Evolutionary conservation across 2,329 filamentous ascomycete species (phyloP).

Genomic region (Colletotrichum sp.): DNA sequence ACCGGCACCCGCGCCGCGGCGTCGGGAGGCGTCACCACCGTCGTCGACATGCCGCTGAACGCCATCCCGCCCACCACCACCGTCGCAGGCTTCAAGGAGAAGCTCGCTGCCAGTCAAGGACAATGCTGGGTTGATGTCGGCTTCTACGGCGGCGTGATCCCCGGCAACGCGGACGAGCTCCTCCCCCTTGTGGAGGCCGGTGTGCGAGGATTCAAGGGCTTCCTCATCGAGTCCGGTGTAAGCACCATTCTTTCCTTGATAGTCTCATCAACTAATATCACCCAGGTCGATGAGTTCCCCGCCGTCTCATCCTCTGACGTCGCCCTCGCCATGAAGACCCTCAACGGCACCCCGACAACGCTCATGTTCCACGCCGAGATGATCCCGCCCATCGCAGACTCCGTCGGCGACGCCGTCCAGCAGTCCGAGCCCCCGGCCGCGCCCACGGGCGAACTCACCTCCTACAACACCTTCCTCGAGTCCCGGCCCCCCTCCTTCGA

Average conservation of each 20-base stretch:
- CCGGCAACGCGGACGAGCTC: conserved; percentile 83
- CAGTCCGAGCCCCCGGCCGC: conserved; percentile 71
- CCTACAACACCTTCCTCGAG: conserved; percentile 89
- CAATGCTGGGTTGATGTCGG: conserved; percentile 99
- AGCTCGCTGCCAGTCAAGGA: conserved; percentile 80
- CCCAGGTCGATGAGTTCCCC: conserved; percentile 93
- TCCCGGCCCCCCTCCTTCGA: conserved; percentile 91
- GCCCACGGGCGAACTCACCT: conserved; percentile 73
- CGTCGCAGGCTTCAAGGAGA: conserved; percentile 79
- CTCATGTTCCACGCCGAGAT: conserved; percentile 99
- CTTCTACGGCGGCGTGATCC: conserved; percentile 94
- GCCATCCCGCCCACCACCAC: conserved; percentile 97
- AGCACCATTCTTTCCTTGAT: conserved; percentile 31
- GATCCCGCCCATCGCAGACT: conserved; percentile 84
- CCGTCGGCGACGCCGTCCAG: conserved; percentile 79
- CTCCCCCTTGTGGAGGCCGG: conserved; percentile 82
- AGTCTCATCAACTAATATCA: conserved; percentile 11
- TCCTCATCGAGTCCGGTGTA: conserved; percentile 95
- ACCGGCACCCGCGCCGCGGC: conserved; percentile 93
- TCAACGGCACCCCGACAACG: conserved; percentile 83
- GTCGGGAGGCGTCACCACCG: conserved; percentile 94
- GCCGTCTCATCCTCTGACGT: conserved; percentile 85
- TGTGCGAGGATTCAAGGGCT: conserved; percentile 96
- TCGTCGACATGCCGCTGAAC: conserved; percentile 97
- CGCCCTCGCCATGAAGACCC: conserved; percentile 76